These are phyloP conservation scores for Eucalyptus regnans DNA, from an alignment of 345 rosid species.

Conservation along the genomic window DNA sequence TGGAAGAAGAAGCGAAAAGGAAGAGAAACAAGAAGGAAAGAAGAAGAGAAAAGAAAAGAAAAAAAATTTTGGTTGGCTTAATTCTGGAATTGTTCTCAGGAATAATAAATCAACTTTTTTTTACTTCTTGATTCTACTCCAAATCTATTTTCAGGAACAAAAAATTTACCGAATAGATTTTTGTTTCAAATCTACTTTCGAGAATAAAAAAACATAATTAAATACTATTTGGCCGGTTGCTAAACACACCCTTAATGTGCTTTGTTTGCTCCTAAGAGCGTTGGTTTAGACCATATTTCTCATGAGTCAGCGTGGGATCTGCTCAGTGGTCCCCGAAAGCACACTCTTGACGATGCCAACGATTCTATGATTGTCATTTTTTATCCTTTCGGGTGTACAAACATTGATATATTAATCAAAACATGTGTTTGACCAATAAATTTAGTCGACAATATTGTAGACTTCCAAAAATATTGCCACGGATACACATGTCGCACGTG, in stretches of 20 bases:
- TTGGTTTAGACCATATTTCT: neutral
- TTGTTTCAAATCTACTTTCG: fast-evolving
- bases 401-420: neutral
- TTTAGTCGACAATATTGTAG: neutral
- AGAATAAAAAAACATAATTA: fast-evolving
- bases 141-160: fast-evolving
- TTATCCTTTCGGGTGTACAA: neutral
- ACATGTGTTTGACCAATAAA: neutral
- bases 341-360: neutral
- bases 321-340: neutral
- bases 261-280: neutral
- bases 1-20: no score
- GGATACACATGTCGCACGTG: neutral
- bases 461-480: neutral
- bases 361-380: neutral
- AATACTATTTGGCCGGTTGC: no score
- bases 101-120: no score
- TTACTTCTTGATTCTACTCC: fast-evolving
- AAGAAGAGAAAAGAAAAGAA: no score
- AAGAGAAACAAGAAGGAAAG: no score
- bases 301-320: neutral
- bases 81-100: fast-evolving
- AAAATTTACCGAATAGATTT: fast-evolving
- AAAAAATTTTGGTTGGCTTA: no score
- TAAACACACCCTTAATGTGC: fast-evolving